Base-by-base conservation (phyloP, 176 grass and related monocot species). In the Carex parvula region DNA sequence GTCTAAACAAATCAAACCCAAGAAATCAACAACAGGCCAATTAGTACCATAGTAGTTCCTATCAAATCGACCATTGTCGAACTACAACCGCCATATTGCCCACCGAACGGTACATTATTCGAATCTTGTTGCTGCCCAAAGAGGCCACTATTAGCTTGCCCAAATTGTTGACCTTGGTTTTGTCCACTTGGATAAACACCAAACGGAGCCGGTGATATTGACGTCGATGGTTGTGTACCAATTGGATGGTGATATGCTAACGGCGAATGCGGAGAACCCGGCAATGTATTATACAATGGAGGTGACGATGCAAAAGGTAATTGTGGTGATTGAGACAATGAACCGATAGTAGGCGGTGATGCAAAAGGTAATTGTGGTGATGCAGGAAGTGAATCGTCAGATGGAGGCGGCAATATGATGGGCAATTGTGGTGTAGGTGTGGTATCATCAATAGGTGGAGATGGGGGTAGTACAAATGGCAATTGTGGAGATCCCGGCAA, bases 191-290 rank as follows among this genome's bases (percentile, higher is more conserved):
- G 80, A 68, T 67, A 32, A 53, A n/a, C 35, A 39, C 79, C 79
- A 46, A 83, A 83, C 1, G 73, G 73, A 56, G 22, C 24, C 1
- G 73, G 24, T 55, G 73, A 14, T 0, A 24, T 26, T 53, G 44
- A 75, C 8, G 41, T 20, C 13, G 4, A 11, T 0, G 73, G 50
- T 32, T 75, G 70, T 0, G 24, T 55, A 24, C 24, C 73, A 0
- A 3, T 30, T n/a, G 73, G 73, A 77, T 77, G 73, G 20, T 77
- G 73, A 77, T 77, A 77, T 32, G 73, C 48, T 77, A 77, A 30
- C 0, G 73, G 73, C 1, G 73, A 77, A 32, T 77, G 73, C 6
- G 73, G 48, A 30, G 72, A 77, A 33, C 73, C 73, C 2, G 73
- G 73, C 21, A 77, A 56, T 76, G 72, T 76, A 15, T 76, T 76